Base-by-base conservation (phyloP, 495 filamentous ascomycete genomes). In the Cairneyella variabilis region DNA sequence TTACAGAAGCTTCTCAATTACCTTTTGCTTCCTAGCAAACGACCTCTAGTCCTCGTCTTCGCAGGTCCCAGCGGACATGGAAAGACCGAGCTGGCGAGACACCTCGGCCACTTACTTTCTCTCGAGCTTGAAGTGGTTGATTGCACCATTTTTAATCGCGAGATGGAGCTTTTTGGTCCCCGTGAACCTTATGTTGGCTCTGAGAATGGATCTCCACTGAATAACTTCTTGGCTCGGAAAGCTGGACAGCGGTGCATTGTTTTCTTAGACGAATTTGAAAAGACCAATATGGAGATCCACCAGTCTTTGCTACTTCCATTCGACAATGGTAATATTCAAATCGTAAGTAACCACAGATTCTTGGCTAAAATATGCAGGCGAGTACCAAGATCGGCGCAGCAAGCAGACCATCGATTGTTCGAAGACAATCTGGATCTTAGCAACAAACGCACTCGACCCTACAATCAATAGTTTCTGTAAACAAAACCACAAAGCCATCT, bases 181-280 rank as follows among this genome's bases (percentile, higher is more conserved):
- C 48, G 61, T 6, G 43, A 54, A 3, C 66, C 70, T 1, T 78
- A 66, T 25, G 10, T 50, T 3, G 68, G 69, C 0, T 49, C 46
- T 4, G 64, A 76, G 28, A 23, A 63, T 3, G 78, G 80, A 0
- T 66, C 71, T 0, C 63, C 62, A 1, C 40, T 81, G 20, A 83
- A 81, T 41, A 82, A 83, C 58, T 80, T 79, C 58, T 65, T 83
- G 0, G 71, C 67, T 1, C 48, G 42, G n/a, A 63, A 77, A 30
- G 59, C 56, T 14, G 73, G 69, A 14, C 25, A 68, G 44, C 58
- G 66, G 20, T 66, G 65, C 23, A 69, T 83, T 7, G 73, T 83
- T 1, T 81, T 79, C 52, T 53, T 83, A 8, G 79, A 83, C 44
- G 78, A 83, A 40, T 81, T 83, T 32, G 79, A 83, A 25, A 83